Base-by-base conservation (phyloP, 495 filamentous ascomycete genomes). In the Cladorrhinum samala region DNA sequence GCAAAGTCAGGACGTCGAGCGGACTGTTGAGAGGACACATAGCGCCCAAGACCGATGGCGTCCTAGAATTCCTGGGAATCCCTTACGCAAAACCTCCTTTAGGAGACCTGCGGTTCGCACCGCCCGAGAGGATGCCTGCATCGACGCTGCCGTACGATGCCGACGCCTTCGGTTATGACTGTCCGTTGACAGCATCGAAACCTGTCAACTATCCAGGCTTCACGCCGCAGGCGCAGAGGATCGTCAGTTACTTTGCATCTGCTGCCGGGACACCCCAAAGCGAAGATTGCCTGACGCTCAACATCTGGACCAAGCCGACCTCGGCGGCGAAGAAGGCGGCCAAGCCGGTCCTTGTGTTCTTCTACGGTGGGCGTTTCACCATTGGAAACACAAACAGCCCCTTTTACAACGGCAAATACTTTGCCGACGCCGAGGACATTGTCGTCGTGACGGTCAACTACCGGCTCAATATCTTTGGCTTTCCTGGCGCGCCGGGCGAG, bases 361-460 rank as follows among this genome's bases (percentile, higher is more conserved):
- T 68, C 14, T 61, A 62, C 17, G 66, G 66, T 6, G 66, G 66
- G 27, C 57, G 77, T 14, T 83, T 83, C 56, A 64, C 70, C 3
- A 65, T 79, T 45, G 82, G 79, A 30, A 78, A 77, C 20, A 80
- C 68, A 1, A 66, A 77, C 40, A 57, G 21, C 6, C 56, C 42
- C 14, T 50, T 52, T 13, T 55, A 53, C 39, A 53, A 43, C 20
- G 57, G 44, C 36, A 49, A 27, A 33, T 41, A 44, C 45, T 27
- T 57, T 11, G 41, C 27, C 27, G 27, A 33, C 27, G 27, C 27
- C 27, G 27, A 33, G 27, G 11, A 52, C n/a, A 44, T 52, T 17
- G 69, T 87, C 19, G 74, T 85, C 52, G 81, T 85, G 13, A 72
- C 73, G 11, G 71, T 83, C 59, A 84, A 84, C 62, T 85, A 85